Evolutionary conservation across 129 eudicot genomes (phyloP).

Genomic region (Flaveria robusta): DNA sequence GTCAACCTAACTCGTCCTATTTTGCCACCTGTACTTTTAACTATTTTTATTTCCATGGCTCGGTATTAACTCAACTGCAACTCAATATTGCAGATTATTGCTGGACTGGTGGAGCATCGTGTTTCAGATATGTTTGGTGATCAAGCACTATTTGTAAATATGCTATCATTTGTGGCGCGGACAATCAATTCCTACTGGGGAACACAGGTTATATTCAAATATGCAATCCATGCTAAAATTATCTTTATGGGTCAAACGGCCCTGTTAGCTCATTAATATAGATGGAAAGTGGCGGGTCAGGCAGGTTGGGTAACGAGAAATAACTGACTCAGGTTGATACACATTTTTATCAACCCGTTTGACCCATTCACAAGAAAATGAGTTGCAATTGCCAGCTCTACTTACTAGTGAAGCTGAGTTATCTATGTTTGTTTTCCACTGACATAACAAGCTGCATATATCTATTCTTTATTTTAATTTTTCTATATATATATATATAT

Average conservation of each 20-base stretch:
- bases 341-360: neutral
- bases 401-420: neutral
- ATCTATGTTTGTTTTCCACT: neutral
- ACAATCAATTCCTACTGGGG: slow-evolving; percentile 96
- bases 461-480: neutral
- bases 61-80: neutral
- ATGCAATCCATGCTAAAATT: neutral
- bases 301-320: neutral
- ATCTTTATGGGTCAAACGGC: neutral
- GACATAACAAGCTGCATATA: neutral
- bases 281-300: neutral
- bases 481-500: neutral
- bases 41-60: neutral
- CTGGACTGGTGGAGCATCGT: slow-evolving; percentile 92
- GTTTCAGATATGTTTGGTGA: slow-evolving; percentile 75
- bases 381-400: neutral
- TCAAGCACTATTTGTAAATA: slow-evolving; percentile 71
- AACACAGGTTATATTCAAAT: slow-evolving; percentile 66
- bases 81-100: slow-evolving; percentile 61
- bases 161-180: slow-evolving; percentile 74
- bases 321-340: neutral
- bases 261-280: neutral
- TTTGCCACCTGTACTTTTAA: neutral
- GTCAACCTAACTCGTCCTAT: neutral
- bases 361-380: neutral